Base-by-base conservation (phyloP, 345 rosid species). In the Durio zibethinus region DNA sequence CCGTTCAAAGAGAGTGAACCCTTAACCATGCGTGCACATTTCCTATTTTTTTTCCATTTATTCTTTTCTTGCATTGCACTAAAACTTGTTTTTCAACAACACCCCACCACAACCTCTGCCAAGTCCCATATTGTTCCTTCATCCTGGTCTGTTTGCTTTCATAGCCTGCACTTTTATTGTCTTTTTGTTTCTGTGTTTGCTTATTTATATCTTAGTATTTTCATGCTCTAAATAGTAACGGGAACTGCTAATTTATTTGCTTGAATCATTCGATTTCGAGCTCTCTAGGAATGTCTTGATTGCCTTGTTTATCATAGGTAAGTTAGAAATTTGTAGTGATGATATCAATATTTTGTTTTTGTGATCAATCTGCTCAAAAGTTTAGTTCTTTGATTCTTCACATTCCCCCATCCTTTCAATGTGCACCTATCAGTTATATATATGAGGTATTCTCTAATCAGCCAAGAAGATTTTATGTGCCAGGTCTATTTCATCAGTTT, bases 21-120 rank as follows among this genome's bases (percentile, higher is more conserved):
- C 42, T 16, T 31, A 71, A 50, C 74, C 43, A 50, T 50, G 42
- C 60, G 29, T 48, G n/a, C 35, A 29, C 25, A 48, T 31, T 69
- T 69, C 74, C 14, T 3, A 3, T 62, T 23, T 31, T 31, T 33
- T 62, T 36, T 31, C 70, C 29, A 4, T 48, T 70, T 71, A 31
- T 50, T 18, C 18, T 71, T 71, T 50, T 52, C 74, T 71, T 71
- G 43, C 43, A 71, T 31, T 71, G 74, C 60, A 71, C 74, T 71
- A 31, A 50, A 70, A 45, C 40, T 27, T 47, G 12, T 47, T 45
- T 27, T 69, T 47, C 72, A 67, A 31, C 52, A 16, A 31, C 52
- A 16, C 27, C 5, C 14, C 48, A 21, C 27, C 60, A 45, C 56
- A 45, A 69, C 11, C 57, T 70, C 18, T 47, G 57, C 57, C 59